Evolutionary conservation across 2,329 filamentous ascomycete species (phyloP).

Genomic region (Aspergillus fischeri): DNA sequence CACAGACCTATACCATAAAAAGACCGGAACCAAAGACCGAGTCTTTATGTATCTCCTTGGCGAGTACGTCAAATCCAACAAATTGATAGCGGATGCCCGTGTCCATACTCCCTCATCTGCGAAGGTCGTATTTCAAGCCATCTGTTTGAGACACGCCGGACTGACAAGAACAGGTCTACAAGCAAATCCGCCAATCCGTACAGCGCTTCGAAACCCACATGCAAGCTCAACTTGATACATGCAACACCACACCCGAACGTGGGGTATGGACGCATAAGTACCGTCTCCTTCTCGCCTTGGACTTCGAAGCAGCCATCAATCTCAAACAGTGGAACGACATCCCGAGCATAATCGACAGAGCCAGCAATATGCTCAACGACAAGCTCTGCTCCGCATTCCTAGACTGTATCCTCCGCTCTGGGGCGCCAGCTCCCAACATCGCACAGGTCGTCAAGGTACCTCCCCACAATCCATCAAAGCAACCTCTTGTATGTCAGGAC

Average conservation of each 20-base stretch:
- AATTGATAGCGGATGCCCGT: conserved; percentile 47
- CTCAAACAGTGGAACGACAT: conserved; percentile 67
- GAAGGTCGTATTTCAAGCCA: conserved; percentile 27
- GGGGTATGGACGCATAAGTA: conserved; percentile 60
- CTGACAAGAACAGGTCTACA: conserved; percentile 46
- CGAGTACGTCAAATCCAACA: conserved; percentile 58
- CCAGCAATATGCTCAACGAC: conserved; percentile 21
- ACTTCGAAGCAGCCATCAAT: conserved; percentile 70
- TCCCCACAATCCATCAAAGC: conserved; percentile 4
- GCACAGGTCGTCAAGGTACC: conserved; percentile 42
- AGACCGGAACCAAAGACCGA: conserved; percentile 27
- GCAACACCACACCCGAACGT: conserved; percentile 42
- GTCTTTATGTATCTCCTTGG: conserved; percentile 63
- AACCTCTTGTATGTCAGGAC: not conserved
- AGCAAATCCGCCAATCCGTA: conserved; percentile 58
- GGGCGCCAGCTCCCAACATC: conserved; percentile 37
- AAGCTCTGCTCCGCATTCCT: conserved; percentile 61
- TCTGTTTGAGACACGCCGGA: not conserved
- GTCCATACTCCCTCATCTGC: conserved; percentile 37
- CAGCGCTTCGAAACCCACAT: conserved; percentile 52
- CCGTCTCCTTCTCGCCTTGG: conserved; percentile 65
- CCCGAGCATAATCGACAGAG: conserved; percentile 52
- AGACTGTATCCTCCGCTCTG: conserved; percentile 58
- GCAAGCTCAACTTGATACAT: conserved; percentile 34
- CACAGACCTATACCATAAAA: conserved; percentile 34